Evolutionary conservation across 2,329 filamentous ascomycete species (phyloP), one percentile per base, ranked within the genome.

Genomic region (Fusarium oxysporum): DNA sequence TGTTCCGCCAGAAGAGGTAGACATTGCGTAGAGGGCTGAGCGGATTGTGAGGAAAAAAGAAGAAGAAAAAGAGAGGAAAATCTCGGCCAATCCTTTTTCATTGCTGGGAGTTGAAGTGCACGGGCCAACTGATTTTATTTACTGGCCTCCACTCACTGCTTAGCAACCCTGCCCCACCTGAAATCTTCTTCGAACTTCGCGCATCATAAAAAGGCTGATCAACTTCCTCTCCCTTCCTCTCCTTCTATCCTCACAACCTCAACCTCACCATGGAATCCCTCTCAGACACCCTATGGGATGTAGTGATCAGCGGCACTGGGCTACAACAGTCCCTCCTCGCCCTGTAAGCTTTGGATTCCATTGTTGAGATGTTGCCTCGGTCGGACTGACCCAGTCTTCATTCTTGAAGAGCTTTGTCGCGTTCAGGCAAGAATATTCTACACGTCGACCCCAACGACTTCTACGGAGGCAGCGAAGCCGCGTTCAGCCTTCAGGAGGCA

Each of bases 401-500:
- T 65, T 75, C 65, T 73, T 68, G 81, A 88, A 98, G 96, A 88
- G 93, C 96, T 78, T 88, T 98, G 77, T 98, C 96, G 76, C 92
- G 95, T 79, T 97, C 95, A 71, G 92, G 91, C 80, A 97, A 97
- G 86, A 96, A 94, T 78, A 90, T 98, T 74, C 89, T 98, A 68
- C 96, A 98, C 81, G 86, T 98, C 80, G 96, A 98, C 80, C 88
- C 89, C 72, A 95, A 97, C 84, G 87, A 91, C 70, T 97, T 94
- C 82, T 98, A 98, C 83, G 96, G 96, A 77, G 93, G 93, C 59
- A 82, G 91, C 43, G 94, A 97, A 80, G 95, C 96, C 71, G 94
- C 94, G 5, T 89, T 98, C 74, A 96, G 91, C 82, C 85, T 98
- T 40, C 89, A 93, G 70, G 96, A 98, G 80, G 91, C 90, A 41